phyloP scores from a whole-genome alignment of 768 basidiomycete species.

The Collybiopsis luxurians region DNA sequence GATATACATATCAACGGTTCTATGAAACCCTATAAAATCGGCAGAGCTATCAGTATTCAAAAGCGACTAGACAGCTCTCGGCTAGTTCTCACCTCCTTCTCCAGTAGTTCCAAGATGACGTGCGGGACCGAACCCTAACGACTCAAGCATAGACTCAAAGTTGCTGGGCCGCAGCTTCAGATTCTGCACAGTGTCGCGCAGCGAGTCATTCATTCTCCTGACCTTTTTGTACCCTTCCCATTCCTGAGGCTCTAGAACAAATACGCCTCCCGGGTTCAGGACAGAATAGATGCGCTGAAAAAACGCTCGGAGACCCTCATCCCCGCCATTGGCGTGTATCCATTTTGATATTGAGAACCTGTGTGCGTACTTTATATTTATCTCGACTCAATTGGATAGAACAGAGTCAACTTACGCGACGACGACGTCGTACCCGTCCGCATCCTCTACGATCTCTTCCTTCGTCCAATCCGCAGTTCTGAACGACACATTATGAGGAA shows the following conservation, averaged over 20 bases:
- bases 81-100: constrained; percentile 64
- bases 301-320: constrained; percentile 66
- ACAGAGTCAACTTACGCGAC: constrained; percentile 62
- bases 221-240: constrained; percentile 86
- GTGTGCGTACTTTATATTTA: not conserved
- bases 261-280: constrained; percentile 60
- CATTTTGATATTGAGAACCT: constrained; percentile 90
- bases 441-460: constrained; percentile 51
- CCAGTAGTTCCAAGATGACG: constrained; percentile 52
- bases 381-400: not conserved
- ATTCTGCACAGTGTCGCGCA: constrained; percentile 58
- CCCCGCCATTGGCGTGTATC: constrained; percentile 85
- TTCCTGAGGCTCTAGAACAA: constrained; percentile 80
- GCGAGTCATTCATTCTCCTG: constrained; percentile 58
- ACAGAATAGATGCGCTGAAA: constrained; percentile 59
- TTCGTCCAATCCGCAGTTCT: constrained; percentile 73
- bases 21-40: constrained; percentile 47
- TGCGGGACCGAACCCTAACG: constrained; percentile 10
- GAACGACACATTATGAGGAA: constrained; percentile 81
- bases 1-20: constrained; percentile 61
- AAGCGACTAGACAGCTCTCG: too few species aligned
- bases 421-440: constrained; percentile 69
- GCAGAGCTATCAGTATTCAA: constrained; percentile 2
- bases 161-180: constrained; percentile 61
- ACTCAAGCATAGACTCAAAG: constrained; percentile 51